Conservation (phyloP, 176 grass and related monocot species). For the Oryza rufipogon region DNA sequence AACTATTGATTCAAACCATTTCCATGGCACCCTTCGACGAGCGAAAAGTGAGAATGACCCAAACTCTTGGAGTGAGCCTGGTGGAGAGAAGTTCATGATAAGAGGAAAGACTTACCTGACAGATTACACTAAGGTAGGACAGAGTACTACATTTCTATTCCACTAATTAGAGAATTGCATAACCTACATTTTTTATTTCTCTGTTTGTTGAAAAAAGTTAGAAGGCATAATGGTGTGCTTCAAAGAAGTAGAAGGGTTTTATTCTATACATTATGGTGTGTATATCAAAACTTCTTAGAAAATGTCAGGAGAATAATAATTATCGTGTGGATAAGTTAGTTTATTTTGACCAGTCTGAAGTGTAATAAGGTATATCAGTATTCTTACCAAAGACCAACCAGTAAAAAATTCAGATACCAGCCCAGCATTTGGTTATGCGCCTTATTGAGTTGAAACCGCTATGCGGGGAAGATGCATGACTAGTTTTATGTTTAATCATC, state of each 20-base stretch:
- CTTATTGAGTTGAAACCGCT: neutral
- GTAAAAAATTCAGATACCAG: conserved; percentile 13
- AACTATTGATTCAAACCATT: conserved; percentile 65
- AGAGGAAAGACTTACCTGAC: conserved; percentile 90
- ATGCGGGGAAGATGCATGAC: conserved; percentile 2
- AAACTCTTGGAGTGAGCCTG: conserved; percentile 86
- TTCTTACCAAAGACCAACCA: neutral
- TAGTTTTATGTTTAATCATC: conserved; percentile 5
- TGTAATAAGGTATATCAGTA: neutral
- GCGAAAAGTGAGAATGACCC: conserved; percentile 62
- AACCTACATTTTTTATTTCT: conserved; percentile 25
- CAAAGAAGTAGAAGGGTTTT: conserved; percentile 18
- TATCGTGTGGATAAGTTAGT: neutral
- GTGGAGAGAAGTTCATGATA: conserved; percentile 94
- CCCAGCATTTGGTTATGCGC: neutral
- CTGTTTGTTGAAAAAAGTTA: neutral
- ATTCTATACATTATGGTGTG: conserved; percentile 26
- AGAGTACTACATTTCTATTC: conserved; percentile 6
- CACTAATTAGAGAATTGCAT: conserved; percentile 25
- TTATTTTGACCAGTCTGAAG: conserved; percentile 8
- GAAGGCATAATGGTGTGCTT: neutral
- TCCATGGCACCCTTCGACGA: conserved; percentile 62
- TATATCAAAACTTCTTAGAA: neutral
- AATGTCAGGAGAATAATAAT: neutral
- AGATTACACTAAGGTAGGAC: conserved; percentile 75